Evolutionary conservation across 2,329 filamentous ascomycete species (phyloP), one percentile per base, ranked within the genome.

Genomic region (Pseudogymnoascus sp.): DNA sequence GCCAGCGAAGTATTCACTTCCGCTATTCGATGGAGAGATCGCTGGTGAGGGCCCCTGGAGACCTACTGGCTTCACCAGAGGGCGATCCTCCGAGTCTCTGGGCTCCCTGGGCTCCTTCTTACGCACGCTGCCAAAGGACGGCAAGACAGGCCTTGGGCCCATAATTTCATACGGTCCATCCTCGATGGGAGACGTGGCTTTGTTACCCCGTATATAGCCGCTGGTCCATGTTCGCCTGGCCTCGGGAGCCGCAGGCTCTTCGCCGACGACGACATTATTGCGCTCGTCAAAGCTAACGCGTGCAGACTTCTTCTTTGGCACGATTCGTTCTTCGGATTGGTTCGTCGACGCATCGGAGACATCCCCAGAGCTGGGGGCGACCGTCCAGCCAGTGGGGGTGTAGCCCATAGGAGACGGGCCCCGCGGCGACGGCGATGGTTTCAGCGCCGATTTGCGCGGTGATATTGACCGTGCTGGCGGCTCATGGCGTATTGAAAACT

Each of bases 271-370:
- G 8, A 82, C 75, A 7, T 80, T 82, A n/a, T 75, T 79, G 35
- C 82, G 81, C 59, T 91, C 88, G 66, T 91, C 87, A 70, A 92
- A 97, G 75, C 91, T 96, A 55, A 92, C 89, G 23, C 89, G 80
- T 1, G 83, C 83, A 39, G 80, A 82, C 73, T 88, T 91, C 75
- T 85, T 91, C 64, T 83, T 79, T 16, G 74, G 68, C 1, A 66
- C 59, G 11, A 63, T 28, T 36, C 64, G 61, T 4, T 69, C 67
- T 8, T 72, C 69, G 5, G 68, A 62, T 19, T 22, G 49, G 14
- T 60, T 41, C 35, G 58, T 60, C 8, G 35, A 42, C 14, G 36
- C 60, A 19, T 67, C 66, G 2, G 72, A 66, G 5, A 71, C 68
- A 14, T 69, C 67, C 11, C 69, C 70, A 35, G 67, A 66, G 59